Base-by-base conservation (phyloP, 495 filamentous ascomycete genomes). In the Daldinia vernicosa region DNA sequence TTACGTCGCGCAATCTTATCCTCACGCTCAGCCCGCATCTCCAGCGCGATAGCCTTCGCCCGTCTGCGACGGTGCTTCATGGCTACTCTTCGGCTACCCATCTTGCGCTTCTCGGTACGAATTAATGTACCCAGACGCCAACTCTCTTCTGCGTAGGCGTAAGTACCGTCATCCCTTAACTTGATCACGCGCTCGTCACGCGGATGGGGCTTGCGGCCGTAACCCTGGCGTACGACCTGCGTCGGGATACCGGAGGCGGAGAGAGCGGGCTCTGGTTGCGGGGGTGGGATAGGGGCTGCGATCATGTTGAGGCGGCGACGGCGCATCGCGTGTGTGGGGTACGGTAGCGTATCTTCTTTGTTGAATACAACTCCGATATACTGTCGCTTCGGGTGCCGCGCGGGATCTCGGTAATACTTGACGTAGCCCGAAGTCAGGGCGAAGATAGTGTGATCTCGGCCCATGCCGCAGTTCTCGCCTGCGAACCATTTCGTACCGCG, bases 361-460 rank as follows among this genome's bases (percentile, higher is more conserved):
- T 92, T 86, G 80, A 97, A 92, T 15, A 90, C 90, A 55, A 99
- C 88, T 52, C 95, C 95, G 77, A 99, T 99, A 80, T 91, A 98
- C 77, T 93, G 89, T 51, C 93, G 87, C 52, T 91, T 91, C 1
- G 93, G 90, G 76, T 97, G 92, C 32, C 81, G 84, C 55, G 84
- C 74, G 1, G 93, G 94, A 72, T 98, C 94, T 63, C 89, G 88
- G 83, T 99, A 99, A 84, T 97, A 99, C 68, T 93, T 92, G 52
- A 99, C 95, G 80, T 94, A 98, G 47, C 95, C 95, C 12, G 90
- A 82, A 35, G 90, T 84, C 33, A 87, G 87, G 39, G 95, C 92
- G 79, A 91, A 97, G 83, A 99, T 97, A 32, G 95, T 98, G 84
- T 97, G 95, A 81, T 98, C 94, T n/a, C 95, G 89, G 14, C 95